A percentile compares a stretch with the other conserved stretches of the same genome.
Evolutionary conservation across 2,329 filamentous ascomycete genomes (phyloP).

Genomic region (Stagonosporopsis rhizophila): DNA sequence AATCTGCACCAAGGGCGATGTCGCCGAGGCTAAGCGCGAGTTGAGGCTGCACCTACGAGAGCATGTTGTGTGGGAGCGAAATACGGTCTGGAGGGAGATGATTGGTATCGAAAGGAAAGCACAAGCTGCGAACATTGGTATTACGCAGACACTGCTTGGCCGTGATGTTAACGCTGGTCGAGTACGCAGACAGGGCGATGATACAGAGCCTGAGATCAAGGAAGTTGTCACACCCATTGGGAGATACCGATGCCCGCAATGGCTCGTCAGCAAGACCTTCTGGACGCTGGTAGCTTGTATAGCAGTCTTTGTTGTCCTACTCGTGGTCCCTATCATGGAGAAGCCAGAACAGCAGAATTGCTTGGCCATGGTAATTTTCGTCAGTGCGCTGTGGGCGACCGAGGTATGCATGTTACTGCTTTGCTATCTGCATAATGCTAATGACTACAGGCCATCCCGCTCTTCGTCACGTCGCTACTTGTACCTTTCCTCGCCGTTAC

Average conservation of each 20-base stretch:
- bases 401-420: conserved; percentile 64
- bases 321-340: conserved; percentile 82
- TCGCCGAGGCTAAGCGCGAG: conserved; percentile 79
- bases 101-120: conserved; percentile 96
- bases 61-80: conserved; percentile 98
- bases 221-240: conserved; percentile 82
- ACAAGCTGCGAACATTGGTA: conserved; percentile 89
- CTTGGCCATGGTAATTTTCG: conserved; percentile 89
- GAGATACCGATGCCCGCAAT: conserved; percentile 75
- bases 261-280: conserved; percentile 84
- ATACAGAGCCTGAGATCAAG: conserved; percentile 69
- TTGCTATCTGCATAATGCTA: conserved; percentile 14
- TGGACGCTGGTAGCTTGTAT: conserved; percentile 76
- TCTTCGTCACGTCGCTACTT: conserved; percentile 93
- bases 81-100: conserved; percentile 98
- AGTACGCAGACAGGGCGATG: conserved; percentile 83
- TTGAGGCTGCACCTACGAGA: conserved; percentile 89
- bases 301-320: conserved; percentile 73
- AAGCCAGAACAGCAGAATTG: conserved; percentile 94
- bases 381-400: conserved; percentile 94
- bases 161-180: conserved; percentile 71
- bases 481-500: conserved; percentile 94
- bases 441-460: conserved; percentile 77
- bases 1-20: conserved; percentile 82
- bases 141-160: conserved; percentile 78